phyloP scores from a whole-genome alignment of 2,329 filamentous ascomycete genomes.

The Colletotrichum sp. region DNA sequence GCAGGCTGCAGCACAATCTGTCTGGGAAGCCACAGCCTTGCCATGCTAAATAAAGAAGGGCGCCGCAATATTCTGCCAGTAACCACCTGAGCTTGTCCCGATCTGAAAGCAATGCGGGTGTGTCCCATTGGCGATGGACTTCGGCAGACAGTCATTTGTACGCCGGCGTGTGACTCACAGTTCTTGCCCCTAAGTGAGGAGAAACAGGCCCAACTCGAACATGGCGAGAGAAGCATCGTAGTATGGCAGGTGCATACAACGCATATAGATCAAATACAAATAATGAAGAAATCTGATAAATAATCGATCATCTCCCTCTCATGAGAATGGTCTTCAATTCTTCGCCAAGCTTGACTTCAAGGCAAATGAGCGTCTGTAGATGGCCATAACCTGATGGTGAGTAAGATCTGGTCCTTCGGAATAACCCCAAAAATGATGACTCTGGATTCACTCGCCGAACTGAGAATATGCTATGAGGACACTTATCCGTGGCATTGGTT shows the following conservation, averaged over 20 bases:
- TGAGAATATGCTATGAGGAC: not conserved
- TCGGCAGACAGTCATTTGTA: not conserved
- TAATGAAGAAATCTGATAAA: not conserved
- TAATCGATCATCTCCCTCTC: not conserved
- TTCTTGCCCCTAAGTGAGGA: not conserved
- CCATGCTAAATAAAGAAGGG: not conserved
- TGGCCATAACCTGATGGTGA: not conserved
- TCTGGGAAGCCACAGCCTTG: not conserved
- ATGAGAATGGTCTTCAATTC: not conserved
- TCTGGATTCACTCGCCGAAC: conserved; percentile 7
- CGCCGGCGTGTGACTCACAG: not conserved
- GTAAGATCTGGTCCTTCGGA: not conserved
- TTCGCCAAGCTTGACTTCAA: not conserved
- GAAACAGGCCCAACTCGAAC: not conserved
- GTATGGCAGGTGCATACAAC: not conserved
- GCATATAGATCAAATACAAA: not conserved
- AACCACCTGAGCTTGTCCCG: not conserved
- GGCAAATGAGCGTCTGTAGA: not conserved
- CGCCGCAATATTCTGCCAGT: not conserved
- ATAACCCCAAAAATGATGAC: not conserved
- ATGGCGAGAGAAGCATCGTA: not conserved
- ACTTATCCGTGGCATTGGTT: not conserved
- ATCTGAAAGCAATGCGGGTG: not conserved
- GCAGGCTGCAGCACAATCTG: not conserved
- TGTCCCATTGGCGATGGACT: not conserved